A percentile compares a stretch with the other conserved stretches of the same genome.
Conservation (phyloP, 179 eudicot genomes). For the Sideroxylon spinosum region DNA sequence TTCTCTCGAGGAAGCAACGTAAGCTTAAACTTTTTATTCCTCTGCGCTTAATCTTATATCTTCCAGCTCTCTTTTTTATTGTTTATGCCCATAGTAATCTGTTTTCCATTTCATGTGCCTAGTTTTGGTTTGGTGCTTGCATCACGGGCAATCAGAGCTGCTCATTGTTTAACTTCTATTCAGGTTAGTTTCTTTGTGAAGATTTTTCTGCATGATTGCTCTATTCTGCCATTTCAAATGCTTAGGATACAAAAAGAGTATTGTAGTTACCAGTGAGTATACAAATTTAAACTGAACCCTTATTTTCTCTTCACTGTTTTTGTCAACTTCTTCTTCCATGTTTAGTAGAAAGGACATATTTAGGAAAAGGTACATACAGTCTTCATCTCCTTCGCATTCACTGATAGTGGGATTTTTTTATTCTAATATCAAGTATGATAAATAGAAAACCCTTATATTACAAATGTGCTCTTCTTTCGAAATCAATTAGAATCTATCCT, state of each 20-base stretch:
- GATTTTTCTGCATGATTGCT: background rate
- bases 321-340: too few relatives aligned
- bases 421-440: background rate
- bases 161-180: slow-evolving; percentile 81
- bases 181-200: slow-evolving; percentile 44
- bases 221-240: background rate
- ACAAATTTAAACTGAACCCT: background rate
- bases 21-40: slow-evolving; percentile 19
- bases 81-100: background rate
- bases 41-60: background rate
- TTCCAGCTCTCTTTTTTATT: background rate
- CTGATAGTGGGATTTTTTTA: too few relatives aligned
- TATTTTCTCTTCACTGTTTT: background rate
- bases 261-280: background rate
- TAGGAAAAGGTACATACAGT: background rate
- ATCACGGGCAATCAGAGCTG: slow-evolving; percentile 81
- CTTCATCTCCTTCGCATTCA: background rate
- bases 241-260: background rate
- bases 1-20: slow-evolving; percentile 79
- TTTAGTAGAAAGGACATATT: background rate
- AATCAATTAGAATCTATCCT: background rate
- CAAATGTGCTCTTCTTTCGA: background rate
- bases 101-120: slow-evolving; percentile 13
- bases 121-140: slow-evolving; percentile 77
- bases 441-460: too few relatives aligned